A percentile compares a stretch with the other conserved stretches of the same genome.
Evolutionary conservation across 1,284 basidiomycete genomes (phyloP).

Genomic region (Rhodotorula sp.): DNA sequence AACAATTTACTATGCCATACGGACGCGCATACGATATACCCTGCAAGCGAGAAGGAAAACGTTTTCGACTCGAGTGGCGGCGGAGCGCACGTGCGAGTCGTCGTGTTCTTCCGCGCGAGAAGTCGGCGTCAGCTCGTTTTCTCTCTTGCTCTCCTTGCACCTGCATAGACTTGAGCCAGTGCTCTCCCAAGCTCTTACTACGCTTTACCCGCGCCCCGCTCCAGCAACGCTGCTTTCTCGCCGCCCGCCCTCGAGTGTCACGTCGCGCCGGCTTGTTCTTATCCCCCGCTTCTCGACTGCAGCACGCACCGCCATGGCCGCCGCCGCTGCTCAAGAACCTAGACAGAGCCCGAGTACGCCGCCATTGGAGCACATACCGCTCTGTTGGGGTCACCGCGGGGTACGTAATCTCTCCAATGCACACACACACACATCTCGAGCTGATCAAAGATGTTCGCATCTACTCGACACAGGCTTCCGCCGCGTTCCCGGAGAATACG

Average conservation of each 20-base stretch:
- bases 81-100: too few relatives aligned
- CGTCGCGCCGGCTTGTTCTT: neutral
- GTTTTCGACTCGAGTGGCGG: too few relatives aligned
- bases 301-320: neutral
- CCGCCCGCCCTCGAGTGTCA: neutral
- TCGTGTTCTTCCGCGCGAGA: too few relatives aligned
- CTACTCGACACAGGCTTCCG: conserved; percentile 64
- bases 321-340: neutral
- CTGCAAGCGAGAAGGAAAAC: too few relatives aligned
- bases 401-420: conserved; percentile 56
- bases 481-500: conserved; percentile 60
- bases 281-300: neutral
- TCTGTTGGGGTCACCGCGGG: conserved; percentile 93
- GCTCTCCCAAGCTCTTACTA: too few relatives aligned
- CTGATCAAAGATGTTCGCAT: neutral
- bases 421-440: conserved; percentile 14
- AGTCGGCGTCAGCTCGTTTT: too few relatives aligned
- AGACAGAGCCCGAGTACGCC: neutral
- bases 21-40: too few relatives aligned
- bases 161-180: too few relatives aligned
- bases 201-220: neutral
- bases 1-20: too few relatives aligned
- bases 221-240: neutral
- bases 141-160: too few relatives aligned
- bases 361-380: conserved; percentile 49